A percentile compares a stretch with the other conserved stretches of the same genome.
These are phyloP conservation scores for Mariannaea sp. DNA, from an alignment of 2,329 filamentous ascomycete genomes.

Conservation along the genomic window DNA sequence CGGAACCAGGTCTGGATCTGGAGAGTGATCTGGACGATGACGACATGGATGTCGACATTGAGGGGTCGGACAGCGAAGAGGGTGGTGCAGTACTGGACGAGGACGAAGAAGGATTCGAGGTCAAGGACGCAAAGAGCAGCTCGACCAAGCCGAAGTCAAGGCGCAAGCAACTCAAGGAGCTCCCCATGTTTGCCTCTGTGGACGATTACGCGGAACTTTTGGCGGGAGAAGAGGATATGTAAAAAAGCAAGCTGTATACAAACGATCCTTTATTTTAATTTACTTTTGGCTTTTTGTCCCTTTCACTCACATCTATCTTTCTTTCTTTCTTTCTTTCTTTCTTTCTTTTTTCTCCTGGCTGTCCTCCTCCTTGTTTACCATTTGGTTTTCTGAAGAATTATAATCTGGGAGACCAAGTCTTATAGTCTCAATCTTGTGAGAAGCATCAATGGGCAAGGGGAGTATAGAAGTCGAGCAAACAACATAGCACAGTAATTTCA, in stretches of 20 bases:
- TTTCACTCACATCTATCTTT: too few species aligned
- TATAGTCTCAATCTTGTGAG: too few species aligned
- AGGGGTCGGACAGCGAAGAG: slow-evolving; percentile 50
- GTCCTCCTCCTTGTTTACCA: too few species aligned
- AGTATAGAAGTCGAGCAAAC: neutral
- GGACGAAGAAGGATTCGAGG: slow-evolving; percentile 54
- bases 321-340: too few species aligned
- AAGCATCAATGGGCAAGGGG: too few species aligned
- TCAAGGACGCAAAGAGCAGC: slow-evolving; percentile 65
- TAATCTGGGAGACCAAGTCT: too few species aligned
- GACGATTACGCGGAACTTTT: slow-evolving; percentile 93
- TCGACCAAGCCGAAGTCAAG: slow-evolving; percentile 55
- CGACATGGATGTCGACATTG: slow-evolving; percentile 46
- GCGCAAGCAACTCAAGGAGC: slow-evolving; percentile 81
- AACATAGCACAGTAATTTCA: neutral
- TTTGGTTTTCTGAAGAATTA: too few species aligned
- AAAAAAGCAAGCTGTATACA: slow-evolving; percentile 16
- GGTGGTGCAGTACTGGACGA: slow-evolving; percentile 49
- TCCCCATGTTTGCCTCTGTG: slow-evolving; percentile 90
- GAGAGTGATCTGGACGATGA: slow-evolving; percentile 55
- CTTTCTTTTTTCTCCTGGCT: too few species aligned
- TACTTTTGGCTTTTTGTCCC: neutral
- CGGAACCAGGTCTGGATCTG: slow-evolving; percentile 41
- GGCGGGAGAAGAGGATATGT: slow-evolving; percentile 67
- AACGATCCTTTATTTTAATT: neutral